phyloP scores from a whole-genome alignment of 345 rosid species.

The Clausena lansium region DNA sequence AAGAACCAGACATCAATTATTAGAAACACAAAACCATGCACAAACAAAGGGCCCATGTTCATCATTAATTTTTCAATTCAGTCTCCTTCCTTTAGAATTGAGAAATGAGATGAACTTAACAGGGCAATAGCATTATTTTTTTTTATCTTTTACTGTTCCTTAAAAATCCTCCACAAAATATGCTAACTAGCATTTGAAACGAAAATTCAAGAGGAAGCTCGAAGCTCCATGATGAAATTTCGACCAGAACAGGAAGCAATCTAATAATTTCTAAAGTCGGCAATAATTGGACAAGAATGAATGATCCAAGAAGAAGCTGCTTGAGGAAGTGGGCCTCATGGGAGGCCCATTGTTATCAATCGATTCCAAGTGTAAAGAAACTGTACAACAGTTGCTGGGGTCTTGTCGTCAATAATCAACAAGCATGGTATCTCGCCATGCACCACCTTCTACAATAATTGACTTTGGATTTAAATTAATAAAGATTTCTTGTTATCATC shows the following conservation, averaged over 20 bases:
- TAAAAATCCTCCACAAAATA: background rate
- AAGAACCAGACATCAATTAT: background rate
- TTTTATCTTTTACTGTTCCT: background rate
- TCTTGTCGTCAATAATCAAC: background rate
- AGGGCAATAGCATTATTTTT: background rate
- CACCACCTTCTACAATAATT: background rate
- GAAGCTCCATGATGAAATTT: background rate
- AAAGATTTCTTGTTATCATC: background rate
- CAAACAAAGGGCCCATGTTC: too few species aligned
- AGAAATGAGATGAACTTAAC: background rate
- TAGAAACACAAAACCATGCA: background rate
- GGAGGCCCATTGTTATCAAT: background rate
- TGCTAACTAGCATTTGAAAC: background rate
- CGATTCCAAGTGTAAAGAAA: background rate
- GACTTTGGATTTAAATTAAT: background rate
- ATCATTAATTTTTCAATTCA: background rate
- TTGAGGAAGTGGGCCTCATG: background rate
- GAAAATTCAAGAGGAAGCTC: background rate
- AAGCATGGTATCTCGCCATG: background rate
- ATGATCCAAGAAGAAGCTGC: conserved; percentile 1
- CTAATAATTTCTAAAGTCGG: background rate
- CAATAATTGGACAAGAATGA: background rate
- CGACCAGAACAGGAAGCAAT: background rate
- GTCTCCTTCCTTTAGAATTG: background rate
- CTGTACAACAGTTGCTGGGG: background rate